Base-by-base conservation (phyloP, 805 yeast species). In the Saturnispora sanitii region DNA sequence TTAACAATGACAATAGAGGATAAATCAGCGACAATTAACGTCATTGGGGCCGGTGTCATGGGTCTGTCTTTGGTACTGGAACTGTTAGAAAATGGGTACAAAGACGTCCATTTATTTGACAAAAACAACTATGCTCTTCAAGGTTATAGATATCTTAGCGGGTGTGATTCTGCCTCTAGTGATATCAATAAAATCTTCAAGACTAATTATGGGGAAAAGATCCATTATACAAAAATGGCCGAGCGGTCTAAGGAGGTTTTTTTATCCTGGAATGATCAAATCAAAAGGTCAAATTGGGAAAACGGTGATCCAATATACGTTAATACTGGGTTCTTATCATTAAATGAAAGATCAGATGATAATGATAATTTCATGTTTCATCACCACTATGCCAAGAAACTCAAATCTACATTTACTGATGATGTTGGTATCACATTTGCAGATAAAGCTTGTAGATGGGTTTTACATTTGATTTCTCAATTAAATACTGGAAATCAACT, bases 41-140 rank as follows among this genome's bases (percentile, higher is more conserved):
- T 71, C 35, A 61, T 68, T 13, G 77, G 78, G 13, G 65, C 72
- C 2, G 77, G 77, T 26, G 70, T 67, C 12, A 69, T 69, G 49
- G 78, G 78, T 2, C 54, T 72, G 15, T 66, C 75, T 4, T 55
- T 68, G 1, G 71, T 72, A 4, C 38, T 42, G 20, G 45, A 50
- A 6, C 32, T 53, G 31, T 37, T 43, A 3, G 25, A 43, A n/a
- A 40, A 48, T 21, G 52, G 56, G 3, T 52, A 44, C 33, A 45
- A 35, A 13, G 40, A 49, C 34, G 37, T 51, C n/a, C 41, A 44
- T 15, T 40, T 51, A 1, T 46, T 46, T 40, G 57, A 52, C 37
- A 39, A 51, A 19, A 30, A 29, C 4, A 45, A 50, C 16, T 44
- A 48, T 27, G 39, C 41, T 20, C 16, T 38, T 7, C 34, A 41